Percentiles rank a stretch among this genome's conserved stretches.
These are phyloP conservation scores for Pseudogymnoascus sp. DNA, from an alignment of 2,329 filamentous ascomycete genomes.

Conservation along the genomic window DNA sequence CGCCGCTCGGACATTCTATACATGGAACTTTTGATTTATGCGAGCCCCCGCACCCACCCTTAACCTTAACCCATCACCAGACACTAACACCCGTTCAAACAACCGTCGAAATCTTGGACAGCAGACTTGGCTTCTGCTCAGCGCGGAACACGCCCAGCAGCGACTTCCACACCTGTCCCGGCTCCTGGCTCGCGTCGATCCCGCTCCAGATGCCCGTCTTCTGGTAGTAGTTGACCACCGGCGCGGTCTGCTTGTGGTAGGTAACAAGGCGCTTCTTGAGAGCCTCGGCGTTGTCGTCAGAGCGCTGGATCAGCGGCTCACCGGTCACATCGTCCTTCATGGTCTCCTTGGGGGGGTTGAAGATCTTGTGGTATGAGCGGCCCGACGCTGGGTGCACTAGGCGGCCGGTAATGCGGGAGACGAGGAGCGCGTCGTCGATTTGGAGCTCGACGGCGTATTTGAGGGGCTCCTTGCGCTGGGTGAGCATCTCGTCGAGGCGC, in stretches of 20 bases:
- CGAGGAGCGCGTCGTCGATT: constrained; percentile 90
- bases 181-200: constrained; percentile 93
- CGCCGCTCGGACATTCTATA: constrained; percentile 9
- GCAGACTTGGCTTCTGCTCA: constrained; percentile 40
- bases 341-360: constrained; percentile 89
- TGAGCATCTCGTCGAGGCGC: constrained; percentile 88
- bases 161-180: constrained; percentile 91
- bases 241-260: constrained; percentile 89
- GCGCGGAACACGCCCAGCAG: constrained; percentile 77
- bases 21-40: constrained; percentile 23
- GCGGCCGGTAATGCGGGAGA: constrained; percentile 93
- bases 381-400: constrained; percentile 93
- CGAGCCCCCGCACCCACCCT: constrained; percentile 18
- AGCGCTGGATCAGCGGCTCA: constrained; percentile 92
- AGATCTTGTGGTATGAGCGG: constrained; percentile 95
- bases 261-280: constrained; percentile 90
- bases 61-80: constrained; percentile 14
- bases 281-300: constrained; percentile 93
- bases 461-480: constrained; percentile 69
- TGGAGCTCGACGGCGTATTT: constrained; percentile 95
- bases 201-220: constrained; percentile 95
- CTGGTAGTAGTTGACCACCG: constrained; percentile 94
- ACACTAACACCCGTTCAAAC: constrained; percentile 20
- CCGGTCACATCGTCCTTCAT: constrained; percentile 98
- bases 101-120: constrained; percentile 29